These are phyloP conservation scores for Eruca vesicaria DNA, from an alignment of 441 rosid genomes.

Conservation along the genomic window DNA sequence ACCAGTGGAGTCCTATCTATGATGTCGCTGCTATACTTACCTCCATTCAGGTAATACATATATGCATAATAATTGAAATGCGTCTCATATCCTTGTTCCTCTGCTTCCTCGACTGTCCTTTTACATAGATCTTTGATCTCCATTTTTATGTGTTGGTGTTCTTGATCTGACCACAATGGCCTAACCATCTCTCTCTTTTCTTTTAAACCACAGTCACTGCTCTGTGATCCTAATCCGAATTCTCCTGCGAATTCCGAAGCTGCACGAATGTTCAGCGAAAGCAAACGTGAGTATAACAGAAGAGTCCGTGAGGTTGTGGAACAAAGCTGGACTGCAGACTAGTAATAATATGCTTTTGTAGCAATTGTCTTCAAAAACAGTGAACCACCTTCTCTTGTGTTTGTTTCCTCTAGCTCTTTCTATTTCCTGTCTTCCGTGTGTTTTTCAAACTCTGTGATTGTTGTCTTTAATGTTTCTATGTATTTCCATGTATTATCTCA, in stretches of 20 bases:
- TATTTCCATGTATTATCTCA: slow-evolving; percentile 1
- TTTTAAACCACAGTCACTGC: slow-evolving; percentile 45
- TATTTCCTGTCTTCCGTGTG: slow-evolving; percentile 15
- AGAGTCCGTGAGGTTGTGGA: slow-evolving; percentile 73
- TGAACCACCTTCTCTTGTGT: slow-evolving; percentile 9
- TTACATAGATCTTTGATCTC: neutral
- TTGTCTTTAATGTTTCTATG: slow-evolving; percentile 23
- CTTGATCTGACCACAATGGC: neutral
- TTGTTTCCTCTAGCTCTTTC: slow-evolving; percentile 1
- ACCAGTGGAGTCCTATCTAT: slow-evolving; percentile 86
- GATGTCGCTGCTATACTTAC: slow-evolving; percentile 89
- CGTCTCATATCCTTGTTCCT: neutral
- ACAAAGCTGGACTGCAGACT: slow-evolving; percentile 82
- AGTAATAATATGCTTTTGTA: slow-evolving; percentile 14
- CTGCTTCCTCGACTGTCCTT: neutral
- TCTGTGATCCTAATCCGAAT: slow-evolving; percentile 70
- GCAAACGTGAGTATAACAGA: slow-evolving; percentile 73
- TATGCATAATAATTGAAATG: neutral
- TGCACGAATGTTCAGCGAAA: slow-evolving; percentile 69
- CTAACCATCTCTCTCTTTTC: neutral
- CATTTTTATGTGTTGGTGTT: neutral
- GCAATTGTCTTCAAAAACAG: slow-evolving; percentile 14
- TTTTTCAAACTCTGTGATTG: slow-evolving; percentile 26
- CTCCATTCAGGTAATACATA: slow-evolving; percentile 58
- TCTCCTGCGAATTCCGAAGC: slow-evolving; percentile 79